Evolutionary conservation across 371 early-diverging fungal genomes (phyloP), one percentile per base, ranked within the genome.

Genomic region (Fennellomyces sp.): DNA sequence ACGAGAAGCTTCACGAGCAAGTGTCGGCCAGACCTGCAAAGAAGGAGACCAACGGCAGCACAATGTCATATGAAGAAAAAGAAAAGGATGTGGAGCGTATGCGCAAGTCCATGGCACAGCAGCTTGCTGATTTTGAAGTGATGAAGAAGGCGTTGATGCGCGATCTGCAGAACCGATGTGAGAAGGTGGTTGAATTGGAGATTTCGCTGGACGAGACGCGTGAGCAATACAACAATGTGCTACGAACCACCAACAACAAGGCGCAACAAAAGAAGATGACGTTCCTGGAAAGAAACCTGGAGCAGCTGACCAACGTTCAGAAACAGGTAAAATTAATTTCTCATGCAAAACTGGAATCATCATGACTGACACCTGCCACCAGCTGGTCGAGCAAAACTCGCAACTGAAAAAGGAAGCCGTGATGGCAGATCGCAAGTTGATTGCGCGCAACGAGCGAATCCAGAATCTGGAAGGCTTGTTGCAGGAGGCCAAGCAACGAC

Each of bases 141-240:
- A 95, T 95, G 94, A 95, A 95, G 83, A 93, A 95, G 84, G 91
- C 91, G 25, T 76, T 98, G 58, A 94, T 96, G 96, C 86, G 92
- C 26, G 97, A 97, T 67, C 86, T 98, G 23, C 95, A 96, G 73
- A 91, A 91, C 78, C 89, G 96, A 27, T 96, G 96, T 80, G 96
- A 98, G 69, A 91, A 91, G 78, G 93, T 76, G 23, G 94, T 96
- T 26, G 96, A 97, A 78, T 87, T 97, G 19, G 97, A 97, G 73
- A 90, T 96, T 68, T 87, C 91, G 1, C 76, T 97, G 56, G 97
- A 97, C 63, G 96, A 96, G 64, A 87, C 92, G 5, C 88, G 94
- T 10, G 94, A 94, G 66, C 92, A 95, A 73, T 92, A 94, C 75
- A 87, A 92, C 59, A 88, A 81, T 64, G 88, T 93, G 27, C 80